Percentiles rank a stretch among this genome's conserved stretches.
Evolutionary conservation across 176 grass and related monocot species (phyloP).

Genomic region (Oryza punctata): DNA sequence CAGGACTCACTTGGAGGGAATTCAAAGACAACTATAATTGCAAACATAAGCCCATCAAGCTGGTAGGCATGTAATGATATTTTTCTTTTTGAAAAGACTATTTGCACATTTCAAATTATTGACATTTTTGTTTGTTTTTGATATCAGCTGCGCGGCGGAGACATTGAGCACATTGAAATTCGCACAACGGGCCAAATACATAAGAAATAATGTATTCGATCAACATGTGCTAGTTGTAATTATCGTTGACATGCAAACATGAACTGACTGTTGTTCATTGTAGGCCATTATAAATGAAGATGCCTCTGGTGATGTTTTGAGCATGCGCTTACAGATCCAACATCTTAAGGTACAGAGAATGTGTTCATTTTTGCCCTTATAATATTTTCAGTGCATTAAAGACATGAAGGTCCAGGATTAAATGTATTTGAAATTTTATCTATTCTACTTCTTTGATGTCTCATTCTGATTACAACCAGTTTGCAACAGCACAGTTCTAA

Average conservation of each 20-base stretch:
- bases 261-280: conserved; percentile 29
- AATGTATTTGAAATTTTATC: not conserved
- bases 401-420: not conserved
- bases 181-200: conserved; percentile 92
- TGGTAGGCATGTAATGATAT: conserved; percentile 52
- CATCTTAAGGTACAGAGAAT: conserved; percentile 78
- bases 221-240: not conserved
- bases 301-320: conserved; percentile 91
- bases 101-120: conserved; percentile 11
- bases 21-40: conserved; percentile 97
- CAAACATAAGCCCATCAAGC: conserved; percentile 96
- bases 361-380: not conserved
- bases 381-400: conserved; percentile 3
- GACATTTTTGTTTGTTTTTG: conserved; percentile 34
- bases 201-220: conserved; percentile 86
- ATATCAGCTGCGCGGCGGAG: conserved; percentile 77
- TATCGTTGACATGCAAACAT: conserved; percentile 14
- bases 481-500: conserved; percentile 22
- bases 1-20: conserved; percentile 97
- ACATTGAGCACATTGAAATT: conserved; percentile 98
- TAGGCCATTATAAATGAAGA: conserved; percentile 97
- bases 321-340: conserved; percentile 94
- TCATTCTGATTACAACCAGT: not conserved
- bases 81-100: not conserved
- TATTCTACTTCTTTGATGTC: conserved; percentile 8